Percentiles rank a stretch among this genome's conserved stretches.
phyloP scores from a whole-genome alignment of 1,139 yeast genomes.

The Scheffersomyces insectosa region DNA sequence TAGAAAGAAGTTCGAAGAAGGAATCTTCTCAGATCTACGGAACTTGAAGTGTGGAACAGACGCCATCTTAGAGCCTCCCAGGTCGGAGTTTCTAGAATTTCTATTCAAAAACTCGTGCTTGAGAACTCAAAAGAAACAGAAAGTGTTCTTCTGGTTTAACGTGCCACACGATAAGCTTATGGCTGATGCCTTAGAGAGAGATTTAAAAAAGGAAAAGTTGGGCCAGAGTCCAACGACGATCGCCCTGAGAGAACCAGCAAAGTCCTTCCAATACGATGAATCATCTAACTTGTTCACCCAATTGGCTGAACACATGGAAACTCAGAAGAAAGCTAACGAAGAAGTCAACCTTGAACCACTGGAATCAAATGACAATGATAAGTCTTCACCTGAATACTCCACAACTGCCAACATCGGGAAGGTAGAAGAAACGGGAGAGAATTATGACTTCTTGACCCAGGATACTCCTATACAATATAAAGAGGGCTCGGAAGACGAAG shows the following conservation, averaged over 20 bases:
- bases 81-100: conserved; percentile 82
- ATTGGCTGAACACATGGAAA: conserved; percentile 46
- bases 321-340: conserved; percentile 22
- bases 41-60: conserved; percentile 84
- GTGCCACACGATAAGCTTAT: conserved; percentile 93
- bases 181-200: conserved; percentile 93
- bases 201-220: conserved; percentile 71
- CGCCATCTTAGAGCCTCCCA: conserved; percentile 86
- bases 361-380: conserved; percentile 4
- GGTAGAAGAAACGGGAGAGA: conserved; percentile 11
- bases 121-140: conserved; percentile 94
- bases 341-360: conserved; percentile 1
- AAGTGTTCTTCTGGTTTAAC: conserved; percentile 95
- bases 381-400: conserved; percentile 21
- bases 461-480: conserved; percentile 29
- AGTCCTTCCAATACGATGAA: conserved; percentile 58
- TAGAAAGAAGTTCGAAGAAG: conserved; percentile 94
- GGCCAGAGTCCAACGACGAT: conserved; percentile 62
- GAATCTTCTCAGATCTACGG: conserved; percentile 87
- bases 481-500: conserved; percentile 38
- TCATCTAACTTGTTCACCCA: conserved; percentile 49
- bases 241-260: conserved; percentile 61
- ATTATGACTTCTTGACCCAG: conserved; percentile 21
- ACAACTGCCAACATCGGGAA: conserved; percentile 5
- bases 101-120: conserved; percentile 84